Evolutionary conservation across 2,329 filamentous ascomycete species (phyloP), one percentile per base, ranked within the genome.

Genomic region (Ophiostoma pallidulum): DNA sequence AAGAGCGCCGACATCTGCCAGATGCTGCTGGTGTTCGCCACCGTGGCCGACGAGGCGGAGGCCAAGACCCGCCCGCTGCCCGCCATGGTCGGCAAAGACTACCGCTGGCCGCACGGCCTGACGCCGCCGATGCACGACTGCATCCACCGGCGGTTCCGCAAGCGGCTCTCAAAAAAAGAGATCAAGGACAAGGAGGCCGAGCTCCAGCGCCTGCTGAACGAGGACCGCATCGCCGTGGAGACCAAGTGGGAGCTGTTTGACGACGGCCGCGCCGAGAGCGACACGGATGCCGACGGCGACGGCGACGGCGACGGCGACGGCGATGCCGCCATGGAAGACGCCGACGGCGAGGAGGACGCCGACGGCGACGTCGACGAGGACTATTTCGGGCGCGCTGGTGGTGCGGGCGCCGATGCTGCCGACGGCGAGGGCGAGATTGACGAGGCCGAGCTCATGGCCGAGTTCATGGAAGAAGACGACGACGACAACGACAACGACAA

Each of bases 101-200:
- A 82, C 57, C 82, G 80, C 59, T 94, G 86, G 71, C 84, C 88
- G 1, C 89, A 94, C 63, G 89, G 89, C 28, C 70, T 95, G 18
- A 92, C 88, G 2, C 87, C 89, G 5, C 89, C 89, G 1, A 86
- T 94, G 81, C 84, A 87, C 60, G 87, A 86, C 69, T 87, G 84
- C 37, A 75, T 86, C 37, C 88, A 87, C 62, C 79, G 86, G 24
- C 77, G 89, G 28, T 94, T 94, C 65, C 79, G 88, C 49, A 89
- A 90, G 60, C 81, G 87, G 3, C 78, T 91, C 45, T 87, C 82
- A 51, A 82, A 89, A 49, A 82, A 87, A 51, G 86, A 90, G 54
- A 90, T 92, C 53, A 84, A 91, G 60, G 83, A 87, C 56, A 87
- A 91, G 42, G 88, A 94, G 59, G 78, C 81, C 48, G 78, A 86